Evolutionary conservation across 371 early-diverging fungal genomes (phyloP).

Genomic region (Mortierella sp.): DNA sequence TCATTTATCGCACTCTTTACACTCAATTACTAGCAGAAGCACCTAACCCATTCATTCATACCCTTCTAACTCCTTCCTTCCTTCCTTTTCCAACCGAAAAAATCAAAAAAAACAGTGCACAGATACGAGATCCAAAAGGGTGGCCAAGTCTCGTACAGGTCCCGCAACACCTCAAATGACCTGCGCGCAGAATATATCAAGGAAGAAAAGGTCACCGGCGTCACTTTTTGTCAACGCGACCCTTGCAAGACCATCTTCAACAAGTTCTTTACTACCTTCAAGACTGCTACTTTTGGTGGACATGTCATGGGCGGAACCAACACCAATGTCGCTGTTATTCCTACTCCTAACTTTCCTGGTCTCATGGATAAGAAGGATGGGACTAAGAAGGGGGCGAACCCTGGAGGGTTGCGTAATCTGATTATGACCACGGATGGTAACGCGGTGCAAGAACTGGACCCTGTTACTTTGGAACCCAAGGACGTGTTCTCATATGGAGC

Average conservation of each 20-base stretch:
- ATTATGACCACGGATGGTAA: constrained; percentile 74
- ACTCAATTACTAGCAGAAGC: not conserved
- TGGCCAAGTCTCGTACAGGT: constrained; percentile 45
- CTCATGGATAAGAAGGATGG: constrained; percentile 28
- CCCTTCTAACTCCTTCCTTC: too few species aligned
- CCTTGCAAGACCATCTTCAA: constrained; percentile 72
- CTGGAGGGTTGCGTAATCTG: constrained; percentile 39
- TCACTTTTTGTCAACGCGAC: constrained; percentile 62
- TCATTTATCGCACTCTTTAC: constrained; percentile 2
- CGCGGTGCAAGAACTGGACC: constrained; percentile 70
- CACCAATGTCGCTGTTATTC: constrained; percentile 66
- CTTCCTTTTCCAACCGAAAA: not conserved
- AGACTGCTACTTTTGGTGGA: constrained; percentile 41
- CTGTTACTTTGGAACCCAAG: constrained; percentile 71
- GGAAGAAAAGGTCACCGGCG: constrained; percentile 41
- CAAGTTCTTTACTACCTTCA: constrained; percentile 59
- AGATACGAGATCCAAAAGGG: constrained; percentile 58
- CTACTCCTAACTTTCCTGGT: constrained; percentile 68
- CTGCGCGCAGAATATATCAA: constrained; percentile 44
- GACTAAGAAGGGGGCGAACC: constrained; percentile 17
- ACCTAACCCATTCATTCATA: constrained; percentile 17
- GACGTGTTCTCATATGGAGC: constrained; percentile 63
- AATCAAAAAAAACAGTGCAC: constrained; percentile 29
- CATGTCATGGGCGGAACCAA: constrained; percentile 30
- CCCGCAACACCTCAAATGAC: constrained; percentile 52